Conservation (phyloP, 208 protist species). For the Naegleria fowleri region DNA sequence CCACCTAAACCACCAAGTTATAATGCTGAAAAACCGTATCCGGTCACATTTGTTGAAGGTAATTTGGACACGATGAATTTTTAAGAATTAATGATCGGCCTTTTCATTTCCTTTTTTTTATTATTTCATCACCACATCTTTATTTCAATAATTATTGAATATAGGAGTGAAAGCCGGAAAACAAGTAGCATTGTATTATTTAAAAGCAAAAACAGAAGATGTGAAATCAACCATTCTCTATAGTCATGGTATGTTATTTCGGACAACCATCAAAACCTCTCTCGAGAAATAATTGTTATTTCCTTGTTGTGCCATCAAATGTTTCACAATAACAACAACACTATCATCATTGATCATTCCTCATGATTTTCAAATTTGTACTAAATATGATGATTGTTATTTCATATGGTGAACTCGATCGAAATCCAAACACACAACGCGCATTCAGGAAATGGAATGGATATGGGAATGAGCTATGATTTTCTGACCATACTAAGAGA, state of each 20-base stretch:
- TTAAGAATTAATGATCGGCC: background rate
- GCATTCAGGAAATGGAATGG: background rate
- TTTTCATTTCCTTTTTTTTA: background rate
- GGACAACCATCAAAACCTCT: too few relatives aligned
- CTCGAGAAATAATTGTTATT: too few relatives aligned
- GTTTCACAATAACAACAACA: too few relatives aligned
- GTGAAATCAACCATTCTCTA: background rate
- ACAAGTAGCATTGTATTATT: background rate
- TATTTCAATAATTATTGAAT: background rate
- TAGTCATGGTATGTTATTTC: slow-evolving; percentile 1
- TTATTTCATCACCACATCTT: too few relatives aligned
- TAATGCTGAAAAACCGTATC: background rate
- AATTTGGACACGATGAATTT: background rate
- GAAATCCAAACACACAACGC: too few relatives aligned
- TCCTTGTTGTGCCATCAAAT: too few relatives aligned
- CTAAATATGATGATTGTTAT: too few relatives aligned
- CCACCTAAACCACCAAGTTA: background rate
- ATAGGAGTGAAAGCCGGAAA: background rate
- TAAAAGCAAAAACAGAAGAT: background rate
- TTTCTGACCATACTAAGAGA: background rate
- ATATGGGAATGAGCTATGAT: background rate
- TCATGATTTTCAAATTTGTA: too few relatives aligned
- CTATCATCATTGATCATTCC: too few relatives aligned
- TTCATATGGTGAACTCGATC: too few relatives aligned
- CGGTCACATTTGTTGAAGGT: background rate